These are phyloP conservation scores for Fraxinus dipetala DNA, from an alignment of 305 asterid species.

Conservation along the genomic window DNA sequence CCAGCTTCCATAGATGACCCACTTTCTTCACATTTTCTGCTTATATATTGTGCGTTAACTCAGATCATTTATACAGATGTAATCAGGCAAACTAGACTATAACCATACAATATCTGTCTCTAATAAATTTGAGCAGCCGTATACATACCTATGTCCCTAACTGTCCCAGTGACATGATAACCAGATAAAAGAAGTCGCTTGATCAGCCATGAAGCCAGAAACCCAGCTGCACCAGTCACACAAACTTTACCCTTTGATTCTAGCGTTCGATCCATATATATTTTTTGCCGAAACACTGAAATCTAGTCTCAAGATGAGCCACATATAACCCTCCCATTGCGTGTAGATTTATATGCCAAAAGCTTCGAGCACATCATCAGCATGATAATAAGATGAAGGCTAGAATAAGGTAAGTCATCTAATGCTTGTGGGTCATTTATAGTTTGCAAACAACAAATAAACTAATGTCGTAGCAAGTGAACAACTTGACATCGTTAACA, in stretches of 20 bases:
- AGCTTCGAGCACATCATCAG: background rate
- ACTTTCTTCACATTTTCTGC: slow-evolving; percentile 65
- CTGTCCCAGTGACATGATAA: slow-evolving; percentile 73
- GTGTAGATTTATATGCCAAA: slow-evolving; percentile 4
- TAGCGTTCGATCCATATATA: slow-evolving; percentile 19
- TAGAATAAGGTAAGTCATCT: slow-evolving; percentile 41
- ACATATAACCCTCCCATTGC: background rate
- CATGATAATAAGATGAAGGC: slow-evolving; percentile 14
- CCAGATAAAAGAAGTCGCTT: slow-evolving; percentile 73
- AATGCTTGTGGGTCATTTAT: slow-evolving; percentile 20
- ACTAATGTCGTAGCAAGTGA: background rate
- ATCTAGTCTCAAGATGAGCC: background rate
- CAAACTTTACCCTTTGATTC: slow-evolving; percentile 60
- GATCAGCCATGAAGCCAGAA: slow-evolving; percentile 81
- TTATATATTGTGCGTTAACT: background rate
- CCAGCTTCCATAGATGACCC: slow-evolving; percentile 67
- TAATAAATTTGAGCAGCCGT: background rate
- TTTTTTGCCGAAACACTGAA: background rate
- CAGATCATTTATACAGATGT: background rate
- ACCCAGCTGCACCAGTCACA: slow-evolving; percentile 91
- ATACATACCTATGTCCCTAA: slow-evolving; percentile 71
- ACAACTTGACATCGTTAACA: background rate
- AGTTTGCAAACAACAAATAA: background rate
- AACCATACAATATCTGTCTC: background rate
- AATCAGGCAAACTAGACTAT: background rate